phyloP scores from a whole-genome alignment of 148 eudicot species.

The Dianthus caryophyllus region DNA sequence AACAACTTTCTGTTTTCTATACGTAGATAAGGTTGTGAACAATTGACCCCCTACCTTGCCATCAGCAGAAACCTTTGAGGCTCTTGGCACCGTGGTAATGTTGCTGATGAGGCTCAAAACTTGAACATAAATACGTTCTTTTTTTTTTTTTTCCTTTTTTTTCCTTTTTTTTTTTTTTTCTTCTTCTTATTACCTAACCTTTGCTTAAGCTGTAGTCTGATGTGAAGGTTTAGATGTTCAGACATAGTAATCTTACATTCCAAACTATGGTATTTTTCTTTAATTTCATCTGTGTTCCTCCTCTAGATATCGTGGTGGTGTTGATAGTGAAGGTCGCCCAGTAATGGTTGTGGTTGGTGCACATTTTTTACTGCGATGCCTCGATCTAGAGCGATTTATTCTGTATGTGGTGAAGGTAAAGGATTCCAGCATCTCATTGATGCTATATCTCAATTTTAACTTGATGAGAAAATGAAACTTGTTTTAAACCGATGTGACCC shows the following conservation, averaged over 20 bases:
- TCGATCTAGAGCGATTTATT: constrained; percentile 91
- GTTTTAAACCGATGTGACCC: constrained; percentile 7
- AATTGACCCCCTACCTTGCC: no score
- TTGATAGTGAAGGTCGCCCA: constrained; percentile 95
- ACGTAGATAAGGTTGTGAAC: no score
- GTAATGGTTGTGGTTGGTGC: constrained; percentile 99
- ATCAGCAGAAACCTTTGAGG: no score
- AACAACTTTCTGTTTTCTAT: no score
- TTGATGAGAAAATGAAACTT: background rate
- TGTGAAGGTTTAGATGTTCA: background rate
- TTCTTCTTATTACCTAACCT: background rate
- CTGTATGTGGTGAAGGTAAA: constrained; percentile 82
- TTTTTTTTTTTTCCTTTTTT: no score
- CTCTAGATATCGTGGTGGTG: constrained; percentile 94
- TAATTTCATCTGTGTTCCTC: constrained; percentile 14
- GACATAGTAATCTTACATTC: constrained; percentile 12
- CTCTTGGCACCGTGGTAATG: no score
- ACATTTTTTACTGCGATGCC: constrained; percentile 94
- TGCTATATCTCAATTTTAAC: background rate
- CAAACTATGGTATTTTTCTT: constrained; percentile 7
- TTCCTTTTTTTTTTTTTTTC: no score
- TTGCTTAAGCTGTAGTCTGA: background rate
- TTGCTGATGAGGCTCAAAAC: background rate
- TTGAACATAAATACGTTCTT: background rate
- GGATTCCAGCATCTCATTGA: constrained; percentile 8